Evolutionary conservation across 2,329 filamentous ascomycete species (phyloP).

Genomic region (Didymellaceae sp.): DNA sequence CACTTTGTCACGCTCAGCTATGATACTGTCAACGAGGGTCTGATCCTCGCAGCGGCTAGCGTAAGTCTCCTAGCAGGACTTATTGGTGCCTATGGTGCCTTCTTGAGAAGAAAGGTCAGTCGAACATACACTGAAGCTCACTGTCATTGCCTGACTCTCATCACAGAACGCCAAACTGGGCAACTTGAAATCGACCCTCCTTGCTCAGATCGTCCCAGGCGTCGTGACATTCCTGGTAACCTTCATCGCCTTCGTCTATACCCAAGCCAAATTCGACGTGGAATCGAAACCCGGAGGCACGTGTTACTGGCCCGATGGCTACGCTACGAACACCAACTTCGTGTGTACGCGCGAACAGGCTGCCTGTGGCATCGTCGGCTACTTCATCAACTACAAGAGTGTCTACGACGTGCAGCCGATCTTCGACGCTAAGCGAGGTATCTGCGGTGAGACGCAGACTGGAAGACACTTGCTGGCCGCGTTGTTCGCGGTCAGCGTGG

Average conservation of each 20-base stretch:
- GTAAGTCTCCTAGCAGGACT: not conserved
- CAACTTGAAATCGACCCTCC: not conserved
- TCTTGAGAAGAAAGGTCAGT: not conserved
- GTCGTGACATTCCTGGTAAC: not conserved
- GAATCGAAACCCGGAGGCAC: slow-evolving; percentile 6
- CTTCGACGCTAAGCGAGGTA: not conserved
- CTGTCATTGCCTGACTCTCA: not conserved
- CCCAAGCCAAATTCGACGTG: slow-evolving; percentile 3
- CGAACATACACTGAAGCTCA: not conserved
- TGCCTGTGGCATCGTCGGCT: slow-evolving; percentile 5
- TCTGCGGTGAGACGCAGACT: slow-evolving; percentile 3
- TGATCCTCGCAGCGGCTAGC: slow-evolving; percentile 6
- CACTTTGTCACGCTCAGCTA: slow-evolving; percentile 1
- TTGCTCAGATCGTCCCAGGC: not conserved
- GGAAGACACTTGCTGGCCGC: not conserved
- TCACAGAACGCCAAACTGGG: not conserved
- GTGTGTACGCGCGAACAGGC: slow-evolving; percentile 14
- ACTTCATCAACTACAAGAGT: not conserved
- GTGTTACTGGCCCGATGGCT: slow-evolving; percentile 10
- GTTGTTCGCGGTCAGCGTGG: slow-evolving; percentile 5
- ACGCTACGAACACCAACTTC: slow-evolving; percentile 1
- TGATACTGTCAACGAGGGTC: slow-evolving; percentile 1
- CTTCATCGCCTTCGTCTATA: slow-evolving; percentile 8
- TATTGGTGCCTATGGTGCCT: not conserved
- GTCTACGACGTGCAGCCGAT: not conserved